phyloP scores from a whole-genome alignment of 2,329 filamentous ascomycete genomes.

The Pseudogymnoascus sp. region DNA sequence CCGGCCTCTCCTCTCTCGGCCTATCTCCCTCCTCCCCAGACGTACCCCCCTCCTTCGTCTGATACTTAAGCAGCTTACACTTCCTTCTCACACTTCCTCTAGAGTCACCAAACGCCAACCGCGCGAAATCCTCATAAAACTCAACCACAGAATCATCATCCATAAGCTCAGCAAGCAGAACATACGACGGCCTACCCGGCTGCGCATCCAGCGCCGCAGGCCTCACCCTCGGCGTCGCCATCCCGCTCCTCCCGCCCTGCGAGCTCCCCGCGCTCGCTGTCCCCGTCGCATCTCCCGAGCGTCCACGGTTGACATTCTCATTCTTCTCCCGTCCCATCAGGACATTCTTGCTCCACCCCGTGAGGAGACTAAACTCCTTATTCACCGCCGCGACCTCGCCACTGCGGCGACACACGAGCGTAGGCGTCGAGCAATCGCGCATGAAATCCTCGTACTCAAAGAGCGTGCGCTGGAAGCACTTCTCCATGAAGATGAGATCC shows the following conservation, averaged over 20 bases:
- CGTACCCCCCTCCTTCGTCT: constrained; percentile 52
- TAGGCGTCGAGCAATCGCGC: constrained; percentile 79
- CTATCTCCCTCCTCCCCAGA: constrained; percentile 16
- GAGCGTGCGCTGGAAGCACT: constrained; percentile 86
- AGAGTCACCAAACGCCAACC: constrained; percentile 85
- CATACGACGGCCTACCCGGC: constrained; percentile 57
- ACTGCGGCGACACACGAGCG: constrained; percentile 82
- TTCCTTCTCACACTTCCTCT: constrained; percentile 75
- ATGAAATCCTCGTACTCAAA: constrained; percentile 93
- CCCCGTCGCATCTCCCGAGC: constrained; percentile 41
- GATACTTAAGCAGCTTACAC: constrained; percentile 85
- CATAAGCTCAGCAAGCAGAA: constrained; percentile 85
- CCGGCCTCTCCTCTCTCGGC: constrained; percentile 16
- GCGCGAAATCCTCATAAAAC: constrained; percentile 93
- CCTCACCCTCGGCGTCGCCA: constrained; percentile 43
- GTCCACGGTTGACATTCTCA: constrained; percentile 66
- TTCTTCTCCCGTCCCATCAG: constrained; percentile 82
- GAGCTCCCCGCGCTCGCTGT: constrained; percentile 26
- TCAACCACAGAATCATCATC: constrained; percentile 90
- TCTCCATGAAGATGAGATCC: constrained; percentile 95
- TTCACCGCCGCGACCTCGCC: constrained; percentile 93
- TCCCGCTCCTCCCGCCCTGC: constrained; percentile 32
- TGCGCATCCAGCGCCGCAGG: constrained; percentile 33
- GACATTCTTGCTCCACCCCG: constrained; percentile 87
- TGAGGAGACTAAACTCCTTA: constrained; percentile 93